Conservation (phyloP, 2,329 filamentous ascomycete genomes). For the Pestalotiopsis sp. region DNA sequence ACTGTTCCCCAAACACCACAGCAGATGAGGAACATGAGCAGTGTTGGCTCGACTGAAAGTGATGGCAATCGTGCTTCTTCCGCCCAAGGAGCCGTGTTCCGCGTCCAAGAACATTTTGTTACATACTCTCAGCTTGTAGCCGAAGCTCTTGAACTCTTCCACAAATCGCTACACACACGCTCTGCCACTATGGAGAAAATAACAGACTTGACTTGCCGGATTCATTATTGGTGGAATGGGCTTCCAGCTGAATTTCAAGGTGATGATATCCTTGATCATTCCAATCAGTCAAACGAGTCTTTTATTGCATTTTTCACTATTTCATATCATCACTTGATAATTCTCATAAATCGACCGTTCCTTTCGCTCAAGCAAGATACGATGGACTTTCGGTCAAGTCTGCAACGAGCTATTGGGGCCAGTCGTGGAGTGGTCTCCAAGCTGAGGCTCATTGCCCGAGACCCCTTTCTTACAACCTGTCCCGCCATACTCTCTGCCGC, state of each 20-base stretch:
- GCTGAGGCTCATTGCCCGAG: background rate
- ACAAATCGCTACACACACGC: constrained; percentile 15
- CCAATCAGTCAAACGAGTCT: background rate
- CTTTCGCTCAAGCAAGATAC: constrained; percentile 11
- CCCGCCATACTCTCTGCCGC: constrained; percentile 13
- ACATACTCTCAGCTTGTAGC: constrained; percentile 13
- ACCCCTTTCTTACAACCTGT: constrained; percentile 10
- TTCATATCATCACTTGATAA: constrained; percentile 13
- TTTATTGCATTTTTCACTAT: constrained; percentile 14
- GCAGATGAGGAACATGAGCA: background rate
- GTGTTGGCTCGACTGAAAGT: background rate
- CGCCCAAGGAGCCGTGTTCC: background rate
- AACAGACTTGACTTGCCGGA: constrained; percentile 13
- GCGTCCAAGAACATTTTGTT: constrained; percentile 9
- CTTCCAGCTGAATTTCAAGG: constrained; percentile 14
- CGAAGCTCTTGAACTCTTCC: constrained; percentile 15
- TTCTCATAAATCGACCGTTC: constrained; percentile 16
- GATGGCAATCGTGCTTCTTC: background rate
- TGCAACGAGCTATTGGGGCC: constrained; percentile 14
- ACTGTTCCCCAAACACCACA: background rate
- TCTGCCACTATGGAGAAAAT: constrained; percentile 14
- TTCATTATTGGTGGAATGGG: constrained; percentile 17
- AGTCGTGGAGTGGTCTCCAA: constrained; percentile 9
- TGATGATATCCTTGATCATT: background rate
- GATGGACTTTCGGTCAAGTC: constrained; percentile 15